Base-by-base conservation (phyloP, 2,329 filamentous ascomycete genomes). In the Periglandula ipomoeae region DNA sequence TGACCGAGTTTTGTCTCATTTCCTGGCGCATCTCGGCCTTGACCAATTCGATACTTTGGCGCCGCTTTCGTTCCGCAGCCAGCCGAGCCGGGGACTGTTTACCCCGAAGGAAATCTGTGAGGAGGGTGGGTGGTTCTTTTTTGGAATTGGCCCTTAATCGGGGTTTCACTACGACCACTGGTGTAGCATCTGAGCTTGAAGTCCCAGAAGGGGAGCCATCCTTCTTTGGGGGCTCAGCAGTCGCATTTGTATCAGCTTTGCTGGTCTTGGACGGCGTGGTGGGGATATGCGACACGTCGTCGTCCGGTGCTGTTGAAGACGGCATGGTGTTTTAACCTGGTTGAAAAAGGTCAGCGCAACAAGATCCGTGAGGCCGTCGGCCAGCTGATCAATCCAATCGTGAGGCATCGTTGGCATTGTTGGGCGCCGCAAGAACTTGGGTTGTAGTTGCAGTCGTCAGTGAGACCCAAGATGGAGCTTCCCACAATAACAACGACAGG, bases 41-140 rank as follows among this genome's bases (percentile, higher is more conserved):
- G 58, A 80, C 71, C 52, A 75, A 62, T 65, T 85, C 76, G 56
- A 81, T 64, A 57, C 76, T 79, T 65, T 77, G 76, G 56, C 80
- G 71, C 54, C 78, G 71, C 44, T 71, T 68, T 11, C 71, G 70
- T 8, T 74, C 68, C 8, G 76, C 76, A 1, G 74, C 71, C 15
- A 77, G 52, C 24, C 80, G 73, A n/a, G 74, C 73, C 3, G 78
- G 71, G 9, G 78, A 74, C 2, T 73, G 78, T 19, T 76, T 71
- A 13, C 78, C 78, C 22, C 78, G 65, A 35, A 82, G 67, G 58
- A 82, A 82, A 60, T 82, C 78, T 30, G 67, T 66, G 8, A 82
- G 67, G 4, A 82, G 64, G 2, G 73, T 79, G 5, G 66, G 63
- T 47, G 69, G 63, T 5, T 58, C 53, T 45, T 62, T 73, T 46